Percentiles rank a stretch among this genome's conserved stretches.
Conservation (phyloP, 192 early-diverging fungal genomes). For the Backusella psychrophila region DNA sequence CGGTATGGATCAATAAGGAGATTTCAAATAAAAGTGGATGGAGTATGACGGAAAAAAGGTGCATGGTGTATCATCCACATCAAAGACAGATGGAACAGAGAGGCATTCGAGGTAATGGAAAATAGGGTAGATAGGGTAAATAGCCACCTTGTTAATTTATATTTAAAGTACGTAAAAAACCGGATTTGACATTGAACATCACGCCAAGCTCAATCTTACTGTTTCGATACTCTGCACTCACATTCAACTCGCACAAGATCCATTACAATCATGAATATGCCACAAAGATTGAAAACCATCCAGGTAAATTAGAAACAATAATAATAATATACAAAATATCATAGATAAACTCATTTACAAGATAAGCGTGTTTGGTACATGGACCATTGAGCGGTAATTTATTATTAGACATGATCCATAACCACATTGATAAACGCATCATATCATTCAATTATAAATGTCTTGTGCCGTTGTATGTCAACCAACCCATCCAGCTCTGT, state of each 20-base stretch:
- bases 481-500: not conserved
- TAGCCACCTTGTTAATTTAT: too few relatives aligned
- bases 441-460: conserved; percentile 11
- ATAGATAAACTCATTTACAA: not conserved
- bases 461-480: conserved; percentile 10
- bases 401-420: not conserved
- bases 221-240: conserved; percentile 15
- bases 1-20: conserved; percentile 68
- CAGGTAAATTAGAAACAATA: not conserved
- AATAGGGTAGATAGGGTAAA: too few relatives aligned
- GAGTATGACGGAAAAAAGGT: conserved; percentile 63
- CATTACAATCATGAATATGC: conserved; percentile 20
- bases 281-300: conserved; percentile 10
- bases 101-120: not conserved
- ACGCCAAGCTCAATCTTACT: not conserved
- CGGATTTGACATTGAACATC: too few relatives aligned
- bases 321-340: too few relatives aligned
- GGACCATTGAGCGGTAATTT: conserved; percentile 18
- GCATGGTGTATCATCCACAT: conserved; percentile 63
- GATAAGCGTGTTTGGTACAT: conserved; percentile 12
- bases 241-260: conserved; percentile 17
- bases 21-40: conserved; percentile 60
- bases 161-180: too few relatives aligned
- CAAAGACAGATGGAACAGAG: too few relatives aligned
- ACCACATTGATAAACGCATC: not conserved